Conservation (phyloP, 116 monocot species). For the Posidonia oceanica region DNA sequence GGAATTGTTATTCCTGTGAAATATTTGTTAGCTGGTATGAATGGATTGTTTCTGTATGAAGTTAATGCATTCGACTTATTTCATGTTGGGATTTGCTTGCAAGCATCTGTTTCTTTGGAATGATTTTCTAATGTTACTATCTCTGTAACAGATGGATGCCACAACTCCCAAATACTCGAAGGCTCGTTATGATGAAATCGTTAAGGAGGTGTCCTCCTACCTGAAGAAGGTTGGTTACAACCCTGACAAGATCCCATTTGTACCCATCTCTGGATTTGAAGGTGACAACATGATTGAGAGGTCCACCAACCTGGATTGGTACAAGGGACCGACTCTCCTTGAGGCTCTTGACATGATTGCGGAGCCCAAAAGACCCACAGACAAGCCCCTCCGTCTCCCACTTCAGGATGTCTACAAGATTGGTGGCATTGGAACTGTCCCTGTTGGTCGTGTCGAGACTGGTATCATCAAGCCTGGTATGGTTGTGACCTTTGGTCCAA, state of each 20-base stretch:
- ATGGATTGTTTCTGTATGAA: too few relatives aligned
- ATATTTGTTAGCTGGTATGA: too few relatives aligned
- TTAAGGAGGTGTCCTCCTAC: slow-evolving; percentile 23
- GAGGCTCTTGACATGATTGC: slow-evolving; percentile 16
- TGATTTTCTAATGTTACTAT: not conserved
- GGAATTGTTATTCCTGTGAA: too few relatives aligned
- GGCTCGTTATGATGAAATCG: slow-evolving; percentile 16
- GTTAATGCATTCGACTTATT: too few relatives aligned
- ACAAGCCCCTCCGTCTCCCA: slow-evolving; percentile 23
- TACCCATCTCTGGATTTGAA: slow-evolving; percentile 22
- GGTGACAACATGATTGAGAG: slow-evolving; percentile 30
- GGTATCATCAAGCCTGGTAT: slow-evolving; percentile 20
- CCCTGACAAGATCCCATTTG: slow-evolving; percentile 20
- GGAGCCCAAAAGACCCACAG: slow-evolving; percentile 22
- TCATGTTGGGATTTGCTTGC: too few relatives aligned
- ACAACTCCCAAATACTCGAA: slow-evolving; percentile 23
- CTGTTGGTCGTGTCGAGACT: slow-evolving; percentile 22
- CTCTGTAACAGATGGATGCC: slow-evolving; percentile 17
- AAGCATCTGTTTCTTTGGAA: too few relatives aligned
- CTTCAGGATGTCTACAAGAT: slow-evolving; percentile 23
- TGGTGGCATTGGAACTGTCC: slow-evolving; percentile 21
- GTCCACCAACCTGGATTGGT: slow-evolving; percentile 22
- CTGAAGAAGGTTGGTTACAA: slow-evolving; percentile 30
- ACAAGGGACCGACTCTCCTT: slow-evolving; percentile 25
- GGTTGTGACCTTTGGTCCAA: slow-evolving; percentile 20